Evolutionary conservation across 1,284 basidiomycete genomes (phyloP).

Genomic region (Cryptococcus sp.): DNA sequence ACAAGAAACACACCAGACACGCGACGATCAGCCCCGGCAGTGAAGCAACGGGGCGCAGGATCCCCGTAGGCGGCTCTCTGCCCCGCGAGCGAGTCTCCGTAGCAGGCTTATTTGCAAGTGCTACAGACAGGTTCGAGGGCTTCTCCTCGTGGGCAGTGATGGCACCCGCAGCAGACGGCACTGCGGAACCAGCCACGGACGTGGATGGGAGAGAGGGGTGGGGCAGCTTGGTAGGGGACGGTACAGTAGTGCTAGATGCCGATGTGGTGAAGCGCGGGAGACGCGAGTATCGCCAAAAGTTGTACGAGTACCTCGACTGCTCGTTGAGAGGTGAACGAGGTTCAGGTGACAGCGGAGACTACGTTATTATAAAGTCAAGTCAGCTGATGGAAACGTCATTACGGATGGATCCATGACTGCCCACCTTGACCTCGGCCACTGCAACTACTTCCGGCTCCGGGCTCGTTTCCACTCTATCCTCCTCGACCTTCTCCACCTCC

Average conservation of each 20-base stretch:
- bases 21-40: constrained; percentile 62
- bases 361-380: not conserved
- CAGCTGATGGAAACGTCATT: not conserved
- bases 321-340: constrained; percentile 5
- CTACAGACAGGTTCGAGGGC: no score
- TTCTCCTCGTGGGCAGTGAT: not conserved
- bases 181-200: not conserved
- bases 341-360: constrained; percentile 9
- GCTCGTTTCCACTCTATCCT: not conserved
- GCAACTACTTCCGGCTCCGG: not conserved
- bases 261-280: constrained; percentile 22
- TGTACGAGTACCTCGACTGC: constrained; percentile 17
- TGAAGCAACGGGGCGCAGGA: constrained; percentile 30
- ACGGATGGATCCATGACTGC: not conserved
- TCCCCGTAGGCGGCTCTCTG: not conserved
- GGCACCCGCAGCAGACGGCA: not conserved
- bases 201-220: not conserved
- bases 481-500: not conserved
- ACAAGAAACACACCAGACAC: constrained; percentile 80
- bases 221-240: constrained; percentile 13
- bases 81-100: not conserved
- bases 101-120: not conserved
- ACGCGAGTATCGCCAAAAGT: constrained; percentile 20
- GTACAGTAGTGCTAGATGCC: constrained; percentile 13
- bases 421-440: constrained; percentile 10